Evolutionary conservation across 2,329 filamentous ascomycete genomes (phyloP).

Genomic region (Verticillium dahliae): DNA sequence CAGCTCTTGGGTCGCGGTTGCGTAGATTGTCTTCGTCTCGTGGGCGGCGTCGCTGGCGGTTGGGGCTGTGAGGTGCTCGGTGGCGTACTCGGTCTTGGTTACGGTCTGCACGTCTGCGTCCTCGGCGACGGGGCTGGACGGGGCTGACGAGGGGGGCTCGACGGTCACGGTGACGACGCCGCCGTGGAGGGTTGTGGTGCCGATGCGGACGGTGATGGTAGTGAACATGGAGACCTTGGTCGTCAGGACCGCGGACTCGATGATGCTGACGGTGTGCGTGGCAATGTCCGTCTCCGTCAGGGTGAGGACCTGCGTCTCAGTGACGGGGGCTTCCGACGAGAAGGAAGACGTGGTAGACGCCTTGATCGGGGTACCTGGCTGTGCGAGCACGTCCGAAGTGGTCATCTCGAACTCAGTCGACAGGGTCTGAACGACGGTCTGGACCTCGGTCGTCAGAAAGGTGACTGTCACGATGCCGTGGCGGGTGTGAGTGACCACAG

Average conservation of each 20-base stretch:
- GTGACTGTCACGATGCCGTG: background rate
- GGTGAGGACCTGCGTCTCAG: constrained; percentile 3
- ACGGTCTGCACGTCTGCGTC: constrained; percentile 2
- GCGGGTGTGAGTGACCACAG: background rate
- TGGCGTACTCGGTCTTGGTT: constrained; percentile 1
- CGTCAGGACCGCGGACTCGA: background rate
- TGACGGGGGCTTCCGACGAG: background rate
- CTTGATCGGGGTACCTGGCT: background rate
- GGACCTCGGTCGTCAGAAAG: background rate
- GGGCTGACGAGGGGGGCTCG: background rate
- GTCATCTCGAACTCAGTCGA: background rate
- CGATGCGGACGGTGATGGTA: constrained; percentile 3
- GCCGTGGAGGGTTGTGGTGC: constrained; percentile 3
- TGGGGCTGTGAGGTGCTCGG: background rate
- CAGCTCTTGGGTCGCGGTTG: background rate
- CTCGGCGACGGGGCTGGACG: background rate
- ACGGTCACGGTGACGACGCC: constrained; percentile 4
- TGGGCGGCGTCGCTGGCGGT: background rate
- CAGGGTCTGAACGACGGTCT: background rate
- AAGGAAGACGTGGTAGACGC: background rate
- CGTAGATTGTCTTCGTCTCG: background rate
- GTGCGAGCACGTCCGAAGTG: background rate
- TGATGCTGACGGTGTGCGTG: background rate
- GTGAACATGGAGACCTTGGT: background rate
- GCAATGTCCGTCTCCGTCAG: background rate